These are phyloP conservation scores for Cryptosporidium ubiquitum DNA, from an alignment of 169 alveolate species.

Conservation along the genomic window DNA sequence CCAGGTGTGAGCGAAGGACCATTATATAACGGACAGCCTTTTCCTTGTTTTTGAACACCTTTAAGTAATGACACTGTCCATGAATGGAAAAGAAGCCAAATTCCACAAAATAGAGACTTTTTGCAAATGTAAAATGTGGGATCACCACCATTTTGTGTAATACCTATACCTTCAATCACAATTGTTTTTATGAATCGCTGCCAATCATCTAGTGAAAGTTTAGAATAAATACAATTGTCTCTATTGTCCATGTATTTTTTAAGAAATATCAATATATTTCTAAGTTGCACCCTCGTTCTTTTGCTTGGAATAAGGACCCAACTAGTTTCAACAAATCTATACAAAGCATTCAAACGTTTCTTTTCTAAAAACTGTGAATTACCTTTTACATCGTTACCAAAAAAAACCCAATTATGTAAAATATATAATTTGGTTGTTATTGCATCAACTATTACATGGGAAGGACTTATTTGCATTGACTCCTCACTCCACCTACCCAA, in stretches of 20 bases:
- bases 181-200: constrained; percentile 25
- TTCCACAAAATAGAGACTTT: constrained; percentile 58
- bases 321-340: constrained; percentile 66
- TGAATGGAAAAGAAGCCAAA: constrained; percentile 67
- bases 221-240: constrained; percentile 12
- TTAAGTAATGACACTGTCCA: constrained; percentile 57
- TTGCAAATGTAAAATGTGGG: constrained; percentile 29
- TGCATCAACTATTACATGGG: constrained; percentile 50
- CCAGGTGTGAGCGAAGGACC: constrained; percentile 63
- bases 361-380: constrained; percentile 24
- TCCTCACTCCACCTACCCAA: constrained; percentile 66
- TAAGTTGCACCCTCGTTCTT: constrained; percentile 27
- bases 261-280: constrained; percentile 11
- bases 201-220: constrained; percentile 36
- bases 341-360: constrained; percentile 34
- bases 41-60: constrained; percentile 48
- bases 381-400: constrained; percentile 12
- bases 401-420: constrained; percentile 59
- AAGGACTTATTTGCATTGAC: constrained; percentile 25
- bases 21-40: constrained; percentile 26
- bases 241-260: constrained; percentile 7
- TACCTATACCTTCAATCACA: constrained; percentile 25
- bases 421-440: constrained; percentile 36
- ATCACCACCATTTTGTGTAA: background rate
- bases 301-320: constrained; percentile 63